Evolutionary conservation across 1,284 basidiomycete species (phyloP), one percentile per base, ranked within the genome.

Genomic region (Ustilago nuda): DNA sequence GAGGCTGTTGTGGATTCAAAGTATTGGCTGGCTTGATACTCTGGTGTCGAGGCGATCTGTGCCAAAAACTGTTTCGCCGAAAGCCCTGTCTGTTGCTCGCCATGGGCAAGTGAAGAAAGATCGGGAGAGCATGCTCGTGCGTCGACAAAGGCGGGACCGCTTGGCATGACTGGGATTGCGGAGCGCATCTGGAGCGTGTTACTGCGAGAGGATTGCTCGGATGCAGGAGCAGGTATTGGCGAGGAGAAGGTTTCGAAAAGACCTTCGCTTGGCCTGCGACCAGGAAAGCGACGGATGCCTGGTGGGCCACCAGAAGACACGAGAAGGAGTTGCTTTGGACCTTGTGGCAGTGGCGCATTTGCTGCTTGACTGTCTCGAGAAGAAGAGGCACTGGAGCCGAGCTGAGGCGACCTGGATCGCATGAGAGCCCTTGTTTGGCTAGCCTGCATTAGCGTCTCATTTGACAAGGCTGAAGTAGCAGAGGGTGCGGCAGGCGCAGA

Each of bases 111-210:
- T 5, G 57, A 32, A 12, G 66, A 30, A 3, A 30, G 9, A 33
- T 70, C 66, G 9, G 72, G 72, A 41, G 72, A 61, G 4, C 52
- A 48, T 8, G 63, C 52, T 35, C 63, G 50, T 23, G 33, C 32
- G 1, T 64, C 56, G 8, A 66, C 58, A 17, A 77, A 77, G 27
- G 75, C 54, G 8, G 71, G 75, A 12, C 66, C 64, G 37, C 50
- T 71, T n/a, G 75, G 71, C 67, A 71, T 51, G 57, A 77, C 67
- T 8, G 75, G 75, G 8, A 77, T 58, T n/a, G 69, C 58, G 17
- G 63, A 66, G 4, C 68, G 73, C 61, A 65, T 66, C 33, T 65
- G 65, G 9, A 66, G 69, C 13, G 68, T 76, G 37, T 37, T 68
- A 62, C 55, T 63, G 9, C 74, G 60, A 37, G 74, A 69, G 5